Evolutionary conservation across 257 asterid genomes (phyloP), one percentile per base, ranked within the genome.

Genomic region (Handroanthus guayacan): DNA sequence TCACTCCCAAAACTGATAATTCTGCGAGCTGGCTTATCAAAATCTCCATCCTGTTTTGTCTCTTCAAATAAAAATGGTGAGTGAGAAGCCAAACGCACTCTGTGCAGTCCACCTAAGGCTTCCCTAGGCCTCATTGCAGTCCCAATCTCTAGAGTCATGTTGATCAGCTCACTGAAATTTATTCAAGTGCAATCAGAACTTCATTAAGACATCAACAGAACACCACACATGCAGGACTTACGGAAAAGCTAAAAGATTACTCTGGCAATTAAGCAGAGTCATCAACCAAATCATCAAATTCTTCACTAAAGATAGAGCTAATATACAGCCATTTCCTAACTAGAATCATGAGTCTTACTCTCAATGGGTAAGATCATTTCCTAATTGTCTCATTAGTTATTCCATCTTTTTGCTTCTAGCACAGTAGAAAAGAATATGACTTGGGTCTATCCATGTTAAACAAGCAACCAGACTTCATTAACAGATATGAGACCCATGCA

Each of bases 41-140:
- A 68, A 71, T 80, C 89, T 18, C 82, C 91, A 39, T 79, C 79
- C 71, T 79, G 84, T 48, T 82, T 80, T 72, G 79, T 86, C 81
- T 88, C 93, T 84, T 89, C 91, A 69, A 81, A 84, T 11, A 86
- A 47, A 71, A 88, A 81, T 18, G 90, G 96, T 14, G 86, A 78
- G 76, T 83, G 90, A 79, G 97, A 84, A 69, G 82, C 85, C 87
- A 93, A 74, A 75, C 83, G 94, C 69, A 89, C 82, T 71, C 94
- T 97, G 80, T 92, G 89, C 16, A 88, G 79, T 72, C 96, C 96
- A 14, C 79, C 76, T 61, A 93, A 83, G 81, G 84, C 80, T 69
- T 71, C 80, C 75, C 83, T 82, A 76, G 88, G 83, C 67, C 69
- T 83, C 82, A 82, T 62, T 47, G 84, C 78, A 73, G 73, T 82